Base-by-base conservation (phyloP, 805 yeast genomes). In the Wickerhamiella hasegawae region DNA sequence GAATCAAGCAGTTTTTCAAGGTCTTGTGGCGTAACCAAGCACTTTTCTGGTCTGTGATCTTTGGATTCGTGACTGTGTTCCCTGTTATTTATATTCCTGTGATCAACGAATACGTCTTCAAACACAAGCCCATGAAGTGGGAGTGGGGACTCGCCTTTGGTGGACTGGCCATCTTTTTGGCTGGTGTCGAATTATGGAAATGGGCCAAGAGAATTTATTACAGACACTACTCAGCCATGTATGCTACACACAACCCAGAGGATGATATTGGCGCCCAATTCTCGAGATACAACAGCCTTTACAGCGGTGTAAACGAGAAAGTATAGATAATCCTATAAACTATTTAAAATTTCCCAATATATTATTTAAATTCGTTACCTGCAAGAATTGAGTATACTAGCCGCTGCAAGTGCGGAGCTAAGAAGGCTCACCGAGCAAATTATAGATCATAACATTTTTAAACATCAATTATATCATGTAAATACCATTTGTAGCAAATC, bases 71-170 rank as follows among this genome's bases (percentile, higher is more conserved):
- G 11, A 66, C 82, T 2, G 74, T 78, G 3, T 75, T 82, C 68
- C 93, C 93, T 29, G 77, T 80, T 15, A 71, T 81, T 26, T 81
- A 81, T 56, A 82, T 82, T 43, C 94, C 94, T 5, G 92, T 78
- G n/a, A 80, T 82, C 51, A 82, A 82, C 54, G 59, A 64, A 31
- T 66, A 68, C 42, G 93, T 82, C 6, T 82, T 82, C 53, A 60
- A 75, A 46, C 94, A 82, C 54, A 61, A 55, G 21, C 71, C 74
- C 5, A 79, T 81, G 43, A 68, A 74, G 8, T 73, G 71, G 57
- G 93, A 81, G 59, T 82, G 92, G 92, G 87, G 80, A 12, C 55
- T 80, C 40, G 68, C 82, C 1, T 37, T 56, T 28, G 59, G 76
- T 42, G 80, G 71, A 0, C 66, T 73, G 41, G 58, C 76, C 3